Conservation (phyloP, 2,329 filamentous ascomycete genomes). For the Stromatinia cepivora region DNA sequence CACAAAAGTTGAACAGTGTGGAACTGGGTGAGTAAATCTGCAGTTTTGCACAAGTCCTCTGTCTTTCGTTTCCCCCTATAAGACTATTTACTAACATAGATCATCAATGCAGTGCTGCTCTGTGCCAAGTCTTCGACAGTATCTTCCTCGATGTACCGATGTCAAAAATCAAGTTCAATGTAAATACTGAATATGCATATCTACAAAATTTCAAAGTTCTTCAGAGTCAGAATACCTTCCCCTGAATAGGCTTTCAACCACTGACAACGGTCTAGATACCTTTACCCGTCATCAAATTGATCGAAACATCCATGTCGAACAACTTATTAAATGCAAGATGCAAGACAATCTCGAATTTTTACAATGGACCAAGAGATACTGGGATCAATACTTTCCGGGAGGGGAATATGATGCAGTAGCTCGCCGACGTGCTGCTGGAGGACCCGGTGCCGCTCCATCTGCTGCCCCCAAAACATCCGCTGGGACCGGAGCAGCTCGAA, state of each 20-base stretch:
- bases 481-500: conserved; percentile 45
- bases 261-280: conserved; percentile 55
- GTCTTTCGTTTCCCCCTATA: conserved; percentile 32
- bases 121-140: conserved; percentile 97
- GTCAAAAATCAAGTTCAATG: conserved; percentile 96
- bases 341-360: conserved; percentile 99
- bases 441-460: conserved; percentile 52
- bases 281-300: conserved; percentile 88
- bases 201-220: conserved; percentile 98
- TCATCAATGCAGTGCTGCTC: conserved; percentile 67
- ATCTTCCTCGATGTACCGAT: conserved; percentile 96
- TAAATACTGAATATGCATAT: conserved; percentile 95
- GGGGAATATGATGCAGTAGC: conserved; percentile 92
- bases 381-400: conserved; percentile 97
- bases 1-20: conserved; percentile 98
- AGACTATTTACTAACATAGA: conserved; percentile 21
- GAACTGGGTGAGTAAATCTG: conserved; percentile 74
- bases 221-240: conserved; percentile 63
- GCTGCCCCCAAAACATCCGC: conserved; percentile 51
- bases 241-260: conserved; percentile 20
- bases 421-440: conserved; percentile 75
- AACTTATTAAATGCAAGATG: conserved; percentile 98
- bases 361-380: conserved; percentile 94
- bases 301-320: conserved; percentile 83
- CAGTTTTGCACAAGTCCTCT: conserved; percentile 40